phyloP scores from a whole-genome alignment of 2,329 filamentous ascomycete genomes.

The Meredithiella fracta region DNA sequence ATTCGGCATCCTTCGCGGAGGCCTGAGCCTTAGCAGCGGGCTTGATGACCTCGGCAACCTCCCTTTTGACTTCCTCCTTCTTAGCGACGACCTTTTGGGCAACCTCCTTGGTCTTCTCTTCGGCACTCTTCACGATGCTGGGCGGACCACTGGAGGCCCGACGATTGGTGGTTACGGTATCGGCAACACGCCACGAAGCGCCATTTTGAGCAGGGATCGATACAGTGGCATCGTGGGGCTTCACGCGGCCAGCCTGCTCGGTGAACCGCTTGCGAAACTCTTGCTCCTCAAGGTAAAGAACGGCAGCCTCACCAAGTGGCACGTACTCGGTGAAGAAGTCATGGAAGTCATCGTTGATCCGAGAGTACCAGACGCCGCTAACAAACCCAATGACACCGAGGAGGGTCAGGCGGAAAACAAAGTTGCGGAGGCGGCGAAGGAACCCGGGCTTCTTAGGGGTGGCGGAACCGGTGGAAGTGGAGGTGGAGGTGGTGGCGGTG shows the following conservation, averaged over 20 bases:
- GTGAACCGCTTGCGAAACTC: constrained; percentile 80
- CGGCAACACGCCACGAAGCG: constrained; percentile 61
- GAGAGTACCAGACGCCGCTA: constrained; percentile 81
- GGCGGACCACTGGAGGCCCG: constrained; percentile 43
- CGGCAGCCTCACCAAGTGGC: constrained; percentile 83
- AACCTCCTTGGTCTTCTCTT: constrained; percentile 19
- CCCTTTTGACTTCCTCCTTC: constrained; percentile 17
- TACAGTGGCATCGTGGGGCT: constrained; percentile 51
- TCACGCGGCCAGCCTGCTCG: constrained; percentile 30
- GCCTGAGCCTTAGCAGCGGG: constrained; percentile 16
- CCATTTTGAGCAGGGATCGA: constrained; percentile 76
- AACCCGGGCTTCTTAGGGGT: constrained; percentile 44
- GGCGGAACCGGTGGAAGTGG: constrained; percentile 21
- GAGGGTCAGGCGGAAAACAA: constrained; percentile 60
- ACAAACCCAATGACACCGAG: constrained; percentile 66
- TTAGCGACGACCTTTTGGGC: background rate
- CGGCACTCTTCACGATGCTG: constrained; percentile 20
- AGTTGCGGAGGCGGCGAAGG: constrained; percentile 57
- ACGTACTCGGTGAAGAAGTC: constrained; percentile 98
- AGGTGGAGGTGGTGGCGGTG: constrained; percentile 22
- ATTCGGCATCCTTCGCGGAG: constrained; percentile 20
- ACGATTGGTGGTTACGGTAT: constrained; percentile 39
- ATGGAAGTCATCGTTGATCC: constrained; percentile 93
- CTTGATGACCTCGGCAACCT: constrained; percentile 19
- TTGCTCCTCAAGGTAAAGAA: constrained; percentile 87